Conservation (phyloP, 1,139 yeast species). For the Scheffersomyces quercinus region DNA sequence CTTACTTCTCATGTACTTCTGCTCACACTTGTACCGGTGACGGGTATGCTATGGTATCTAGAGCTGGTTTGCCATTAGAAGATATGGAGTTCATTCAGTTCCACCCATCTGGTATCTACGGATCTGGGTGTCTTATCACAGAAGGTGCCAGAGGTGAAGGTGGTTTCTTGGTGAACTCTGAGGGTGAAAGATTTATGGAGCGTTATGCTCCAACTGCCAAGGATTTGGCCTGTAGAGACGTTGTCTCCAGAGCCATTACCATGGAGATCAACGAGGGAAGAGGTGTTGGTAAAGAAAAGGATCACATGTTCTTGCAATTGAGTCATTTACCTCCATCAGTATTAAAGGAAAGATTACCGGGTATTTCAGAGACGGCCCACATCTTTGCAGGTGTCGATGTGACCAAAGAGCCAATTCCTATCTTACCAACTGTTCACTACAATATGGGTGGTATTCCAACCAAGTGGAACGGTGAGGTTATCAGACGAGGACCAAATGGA, state of each 20-base stretch:
- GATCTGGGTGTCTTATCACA: conserved; percentile 95
- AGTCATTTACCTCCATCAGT: conserved; percentile 90
- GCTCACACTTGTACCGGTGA: conserved; percentile 99
- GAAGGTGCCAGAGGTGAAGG: conserved; percentile 99
- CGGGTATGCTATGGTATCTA: conserved; percentile 94
- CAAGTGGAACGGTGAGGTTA: conserved; percentile 90
- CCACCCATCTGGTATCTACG: conserved; percentile 99
- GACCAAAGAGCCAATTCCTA: conserved; percentile 97
- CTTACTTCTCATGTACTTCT: conserved; percentile 96
- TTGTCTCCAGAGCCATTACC: conserved; percentile 94
- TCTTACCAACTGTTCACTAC: conserved; percentile 95
- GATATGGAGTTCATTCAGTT: conserved; percentile 96
- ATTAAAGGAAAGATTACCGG: conserved; percentile 91
- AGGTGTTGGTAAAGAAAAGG: conserved; percentile 95
- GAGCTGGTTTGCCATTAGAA: conserved; percentile 96
- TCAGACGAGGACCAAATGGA: conserved; percentile 80
- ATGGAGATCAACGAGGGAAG: conserved; percentile 97
- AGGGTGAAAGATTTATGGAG: conserved; percentile 99
- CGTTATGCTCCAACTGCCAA: conserved; percentile 97
- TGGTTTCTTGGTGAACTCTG: conserved; percentile 89
- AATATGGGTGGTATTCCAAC: conserved; percentile 99
- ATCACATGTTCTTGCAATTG: conserved; percentile 90
- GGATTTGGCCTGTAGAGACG: conserved; percentile 97
- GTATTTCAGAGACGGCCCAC: conserved; percentile 96
- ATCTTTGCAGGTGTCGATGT: conserved; percentile 99